phyloP scores from a whole-genome alignment of 306 rosid species.

The Casuarina equisetifolia region DNA sequence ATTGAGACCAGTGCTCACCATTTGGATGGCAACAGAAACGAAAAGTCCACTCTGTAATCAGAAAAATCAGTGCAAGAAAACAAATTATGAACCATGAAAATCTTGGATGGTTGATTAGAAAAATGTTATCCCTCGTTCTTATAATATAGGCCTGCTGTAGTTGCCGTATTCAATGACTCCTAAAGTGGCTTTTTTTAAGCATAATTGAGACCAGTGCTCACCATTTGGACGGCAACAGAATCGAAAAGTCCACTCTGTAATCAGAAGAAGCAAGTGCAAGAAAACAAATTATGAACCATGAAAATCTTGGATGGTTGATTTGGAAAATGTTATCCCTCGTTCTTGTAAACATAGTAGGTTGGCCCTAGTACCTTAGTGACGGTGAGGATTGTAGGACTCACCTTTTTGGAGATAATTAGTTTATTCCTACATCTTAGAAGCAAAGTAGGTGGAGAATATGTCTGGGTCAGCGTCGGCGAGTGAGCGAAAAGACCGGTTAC shows the following conservation, averaged over 20 bases:
- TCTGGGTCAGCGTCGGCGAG: slow-evolving; percentile 42
- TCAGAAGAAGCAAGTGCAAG: background rate
- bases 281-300: background rate
- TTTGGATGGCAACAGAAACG: background rate
- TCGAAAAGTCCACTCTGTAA: background rate
- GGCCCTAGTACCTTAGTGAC: slow-evolving; percentile 9
- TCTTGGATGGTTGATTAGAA: background rate
- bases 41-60: background rate
- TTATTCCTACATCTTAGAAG: background rate
- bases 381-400: slow-evolving; percentile 15
- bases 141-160: background rate
- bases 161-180: background rate
- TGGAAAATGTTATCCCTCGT: background rate
- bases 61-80: background rate
- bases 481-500: slow-evolving; percentile 4
- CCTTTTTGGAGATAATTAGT: background rate
- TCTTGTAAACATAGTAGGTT: slow-evolving; percentile 1
- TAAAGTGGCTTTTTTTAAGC: background rate
- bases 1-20: background rate
- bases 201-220: background rate
- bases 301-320: background rate
- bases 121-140: background rate
- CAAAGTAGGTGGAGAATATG: slow-evolving; percentile 33
- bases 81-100: background rate
- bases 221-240: background rate